Percentiles rank a stretch among this genome's conserved stretches.
These are phyloP conservation scores for Orbilia brochopaga DNA, from an alignment of 2,329 filamentous ascomycete genomes.

Conservation along the genomic window DNA sequence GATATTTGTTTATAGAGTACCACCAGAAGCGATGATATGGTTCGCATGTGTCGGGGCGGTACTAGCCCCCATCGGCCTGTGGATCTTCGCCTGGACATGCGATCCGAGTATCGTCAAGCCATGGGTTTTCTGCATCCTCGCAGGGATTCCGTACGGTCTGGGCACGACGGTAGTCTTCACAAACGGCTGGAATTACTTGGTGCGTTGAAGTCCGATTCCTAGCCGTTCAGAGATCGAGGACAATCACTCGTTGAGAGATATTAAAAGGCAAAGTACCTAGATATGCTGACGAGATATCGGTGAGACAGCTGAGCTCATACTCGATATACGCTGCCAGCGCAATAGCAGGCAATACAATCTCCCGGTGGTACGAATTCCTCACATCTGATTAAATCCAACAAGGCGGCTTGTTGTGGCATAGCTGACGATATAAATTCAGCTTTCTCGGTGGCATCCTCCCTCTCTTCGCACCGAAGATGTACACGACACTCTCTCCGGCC, in stretches of 20 bases:
- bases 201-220: too few species aligned
- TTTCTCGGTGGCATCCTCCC: conserved; percentile 79
- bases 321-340: conserved; percentile 82
- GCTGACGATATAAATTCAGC: conserved; percentile 57
- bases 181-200: conserved; percentile 80
- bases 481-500: conserved; percentile 67
- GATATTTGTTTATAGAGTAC: conserved; percentile 53
- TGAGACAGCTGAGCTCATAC: conserved; percentile 63
- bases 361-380: conserved; percentile 60
- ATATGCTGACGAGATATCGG: not conserved
- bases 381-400: too few species aligned
- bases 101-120: conserved; percentile 72
- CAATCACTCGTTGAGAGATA: too few species aligned
- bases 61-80: conserved; percentile 75
- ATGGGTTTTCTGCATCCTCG: conserved; percentile 79
- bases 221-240: too few species aligned
- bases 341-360: conserved; percentile 77
- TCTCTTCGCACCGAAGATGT: conserved; percentile 76
- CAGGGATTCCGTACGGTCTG: conserved; percentile 77
- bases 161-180: conserved; percentile 82
- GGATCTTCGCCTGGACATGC: conserved; percentile 88
- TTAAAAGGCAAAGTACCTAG: too few species aligned
- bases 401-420: too few species aligned
- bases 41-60: conserved; percentile 80
- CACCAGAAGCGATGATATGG: conserved; percentile 80